Evolutionary conservation across 2,329 filamentous ascomycete genomes (phyloP).

Genomic region (Cytospora leucostoma): DNA sequence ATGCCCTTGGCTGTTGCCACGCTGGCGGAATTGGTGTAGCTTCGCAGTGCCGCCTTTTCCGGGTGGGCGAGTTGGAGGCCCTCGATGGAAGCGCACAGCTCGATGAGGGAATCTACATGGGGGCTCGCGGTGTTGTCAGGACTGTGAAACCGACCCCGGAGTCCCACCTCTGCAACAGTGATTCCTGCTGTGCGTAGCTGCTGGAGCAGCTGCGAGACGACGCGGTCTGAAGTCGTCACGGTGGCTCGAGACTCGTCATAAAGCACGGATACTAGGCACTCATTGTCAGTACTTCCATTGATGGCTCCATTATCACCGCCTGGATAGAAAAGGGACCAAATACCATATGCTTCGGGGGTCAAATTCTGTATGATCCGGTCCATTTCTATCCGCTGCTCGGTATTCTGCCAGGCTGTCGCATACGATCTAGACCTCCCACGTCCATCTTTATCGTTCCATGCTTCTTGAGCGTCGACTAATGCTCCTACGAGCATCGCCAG

Average conservation of each 20-base stretch:
- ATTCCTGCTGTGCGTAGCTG: conserved; percentile 35
- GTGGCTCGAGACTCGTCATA: conserved; percentile 42
- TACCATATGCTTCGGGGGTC: conserved; percentile 37
- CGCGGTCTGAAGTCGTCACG: conserved; percentile 35
- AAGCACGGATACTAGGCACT: conserved; percentile 40
- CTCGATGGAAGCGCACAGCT: too few species aligned
- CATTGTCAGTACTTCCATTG: too few species aligned
- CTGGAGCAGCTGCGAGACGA: conserved; percentile 28
- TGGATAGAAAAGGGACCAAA: too few species aligned
- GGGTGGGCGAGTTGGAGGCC: conserved; percentile 39
- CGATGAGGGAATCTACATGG: too few species aligned
- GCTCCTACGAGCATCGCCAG: conserved; percentile 42
- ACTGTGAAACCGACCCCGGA: conserved; percentile 39
- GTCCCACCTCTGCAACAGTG: conserved; percentile 34
- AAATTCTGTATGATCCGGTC: conserved; percentile 27
- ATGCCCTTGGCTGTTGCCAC: too few species aligned
- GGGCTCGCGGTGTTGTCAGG: too few species aligned
- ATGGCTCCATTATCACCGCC: too few species aligned
- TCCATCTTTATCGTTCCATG: conserved; percentile 24
- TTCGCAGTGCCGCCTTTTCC: conserved; percentile 34
- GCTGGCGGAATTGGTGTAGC: conserved; percentile 11
- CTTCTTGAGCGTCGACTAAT: conserved; percentile 40
- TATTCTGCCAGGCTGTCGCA: conserved; percentile 31
- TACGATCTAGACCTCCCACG: conserved; percentile 33
- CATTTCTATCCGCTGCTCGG: conserved; percentile 29